Percentiles rank a stretch among this genome's conserved stretches.
These are phyloP conservation scores for Suillus luteus DNA, from an alignment of 768 basidiomycete genomes.

Conservation along the genomic window DNA sequence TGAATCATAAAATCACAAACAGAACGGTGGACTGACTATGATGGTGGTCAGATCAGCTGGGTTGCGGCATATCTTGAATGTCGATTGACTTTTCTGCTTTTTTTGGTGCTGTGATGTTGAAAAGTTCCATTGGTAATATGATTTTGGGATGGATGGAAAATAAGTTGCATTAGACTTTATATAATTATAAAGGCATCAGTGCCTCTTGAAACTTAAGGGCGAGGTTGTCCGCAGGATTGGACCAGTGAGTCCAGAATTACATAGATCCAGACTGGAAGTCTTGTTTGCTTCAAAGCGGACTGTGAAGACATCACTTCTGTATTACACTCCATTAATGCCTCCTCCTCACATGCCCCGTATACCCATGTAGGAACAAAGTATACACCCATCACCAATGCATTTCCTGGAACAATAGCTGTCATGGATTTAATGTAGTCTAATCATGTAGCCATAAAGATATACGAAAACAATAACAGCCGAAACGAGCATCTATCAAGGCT, in stretches of 20 bases:
- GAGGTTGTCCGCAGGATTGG: too few relatives aligned
- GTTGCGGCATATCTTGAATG: background rate
- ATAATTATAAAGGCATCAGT: too few relatives aligned
- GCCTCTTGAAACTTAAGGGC: too few relatives aligned
- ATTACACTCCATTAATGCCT: too few relatives aligned
- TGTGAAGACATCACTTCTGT: too few relatives aligned
- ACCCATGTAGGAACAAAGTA: background rate
- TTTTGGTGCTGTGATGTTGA: background rate
- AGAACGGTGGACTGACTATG: background rate
- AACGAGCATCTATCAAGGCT: slow-evolving; percentile 13
- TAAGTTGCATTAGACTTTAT: background rate
- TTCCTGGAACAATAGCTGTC: background rate
- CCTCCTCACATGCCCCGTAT: too few relatives aligned
- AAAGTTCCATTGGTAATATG: background rate
- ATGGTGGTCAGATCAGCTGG: background rate
- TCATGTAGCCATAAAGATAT: slow-evolving; percentile 7
- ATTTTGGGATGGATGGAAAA: background rate
- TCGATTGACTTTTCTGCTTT: background rate
- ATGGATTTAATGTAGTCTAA: slow-evolving; percentile 7
- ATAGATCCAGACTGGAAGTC: too few relatives aligned
- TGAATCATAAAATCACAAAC: background rate
- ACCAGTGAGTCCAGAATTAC: too few relatives aligned
- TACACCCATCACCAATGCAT: background rate
- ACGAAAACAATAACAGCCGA: background rate
- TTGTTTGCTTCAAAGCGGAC: too few relatives aligned